Base-by-base conservation (phyloP, 352 stramenopile genomes). In the Pythium scleroteichum region DNA sequence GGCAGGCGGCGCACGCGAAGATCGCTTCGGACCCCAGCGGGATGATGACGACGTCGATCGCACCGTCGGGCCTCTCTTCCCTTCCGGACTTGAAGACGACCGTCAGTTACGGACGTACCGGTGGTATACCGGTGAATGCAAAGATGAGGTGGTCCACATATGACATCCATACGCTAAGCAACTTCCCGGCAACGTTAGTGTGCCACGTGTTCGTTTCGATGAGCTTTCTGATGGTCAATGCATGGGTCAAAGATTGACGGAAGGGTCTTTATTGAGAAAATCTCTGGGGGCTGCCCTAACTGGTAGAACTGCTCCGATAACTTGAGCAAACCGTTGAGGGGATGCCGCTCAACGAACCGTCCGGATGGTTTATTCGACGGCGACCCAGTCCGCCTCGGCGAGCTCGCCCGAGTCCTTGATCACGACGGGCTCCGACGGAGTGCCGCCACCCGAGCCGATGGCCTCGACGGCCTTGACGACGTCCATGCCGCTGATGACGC, bases 381-480 rank as follows among this genome's bases (percentile, higher is more conserved):
- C 46, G 62, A 89, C 75, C 62, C 83, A 87, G 38, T 81, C 75
- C 47, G 59, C 63, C 40, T 78, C 76, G 13, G 58, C 27, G 38
- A 98, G 72, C 78, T 98, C 94, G 46, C 97, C 97, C 65, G 87
- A 98, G 60, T 98, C 95, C 49, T 87, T 90, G 69, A 99, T 96
- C 38, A 87, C 68, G 19, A 99, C 93, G 57, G 82, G 76, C 62
- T 87, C 68, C 46, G 66, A 83, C 17, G 96, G 96, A 23, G 69
- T 88, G 55, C 97, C 97, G 59, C 75, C 95, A 65, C 88, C 78
- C 50, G 85, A 97, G 68, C 97, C 97, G 40, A 99, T 78, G 19
- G 53, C 73, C 76, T 99, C 98, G 51, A 99, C 95, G 26, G 82
- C 88, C 68, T 98, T 94, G 33, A 99, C 82, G 50, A 99, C 85